Evolutionary conservation across 139 green algal species (phyloP).

Genomic region (Chlorella sp.): DNA sequence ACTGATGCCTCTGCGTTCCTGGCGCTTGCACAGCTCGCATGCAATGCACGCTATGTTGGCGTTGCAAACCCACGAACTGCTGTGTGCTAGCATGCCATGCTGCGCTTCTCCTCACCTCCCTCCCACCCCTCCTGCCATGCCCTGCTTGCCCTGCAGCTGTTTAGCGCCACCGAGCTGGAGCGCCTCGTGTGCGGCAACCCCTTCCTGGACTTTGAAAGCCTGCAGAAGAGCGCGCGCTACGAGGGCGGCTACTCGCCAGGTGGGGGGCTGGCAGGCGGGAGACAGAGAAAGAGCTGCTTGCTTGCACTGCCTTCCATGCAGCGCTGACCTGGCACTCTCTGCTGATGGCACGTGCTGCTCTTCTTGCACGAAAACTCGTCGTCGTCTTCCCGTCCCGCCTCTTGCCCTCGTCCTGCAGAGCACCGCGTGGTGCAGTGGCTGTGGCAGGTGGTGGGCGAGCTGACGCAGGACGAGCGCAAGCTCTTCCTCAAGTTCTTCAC

Average conservation of each 20-base stretch:
- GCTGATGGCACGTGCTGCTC: too few relatives aligned
- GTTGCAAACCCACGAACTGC: background rate
- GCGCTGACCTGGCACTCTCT: background rate
- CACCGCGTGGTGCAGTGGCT: constrained; percentile 75
- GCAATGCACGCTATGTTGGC: background rate
- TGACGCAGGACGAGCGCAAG: constrained; percentile 68
- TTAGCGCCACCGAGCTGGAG: constrained; percentile 91
- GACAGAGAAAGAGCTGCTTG: background rate
- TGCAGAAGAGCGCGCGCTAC: constrained; percentile 85
- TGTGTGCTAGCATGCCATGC: background rate
- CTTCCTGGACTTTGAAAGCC: constrained; percentile 88
- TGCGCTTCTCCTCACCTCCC: background rate
- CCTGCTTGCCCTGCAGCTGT: constrained; percentile 73
- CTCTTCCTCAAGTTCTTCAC: constrained; percentile 97
- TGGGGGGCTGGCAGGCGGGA: background rate
- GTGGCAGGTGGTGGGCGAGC: constrained; percentile 73
- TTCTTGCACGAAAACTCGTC: too few relatives aligned
- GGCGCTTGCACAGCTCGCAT: background rate
- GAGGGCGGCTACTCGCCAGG: constrained; percentile 83
- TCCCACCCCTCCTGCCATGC: background rate
- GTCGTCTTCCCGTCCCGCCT: too few relatives aligned
- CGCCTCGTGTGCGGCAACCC: constrained; percentile 91
- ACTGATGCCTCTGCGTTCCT: too few relatives aligned
- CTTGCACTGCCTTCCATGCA: background rate
- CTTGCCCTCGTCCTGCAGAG: background rate